A percentile compares a stretch with the other conserved stretches of the same genome.
phyloP scores from a whole-genome alignment of 495 filamentous ascomycete genomes.

The Sabuloglossum arenarium region DNA sequence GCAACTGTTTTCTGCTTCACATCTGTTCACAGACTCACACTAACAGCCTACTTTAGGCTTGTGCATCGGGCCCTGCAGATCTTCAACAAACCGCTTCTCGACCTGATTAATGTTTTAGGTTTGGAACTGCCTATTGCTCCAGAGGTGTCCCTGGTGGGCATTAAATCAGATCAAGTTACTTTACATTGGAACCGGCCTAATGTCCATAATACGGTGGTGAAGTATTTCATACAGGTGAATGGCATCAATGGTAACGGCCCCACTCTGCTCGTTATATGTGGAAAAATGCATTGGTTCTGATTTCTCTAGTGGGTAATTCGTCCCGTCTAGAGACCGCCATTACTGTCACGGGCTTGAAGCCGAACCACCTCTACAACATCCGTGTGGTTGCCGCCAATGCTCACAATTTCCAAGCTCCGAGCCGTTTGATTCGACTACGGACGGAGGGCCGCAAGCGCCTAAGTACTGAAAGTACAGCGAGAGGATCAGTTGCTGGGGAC shows the following conservation, averaged over 20 bases:
- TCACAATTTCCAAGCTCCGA: constrained; percentile 78
- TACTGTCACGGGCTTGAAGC: constrained; percentile 64
- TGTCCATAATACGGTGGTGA: constrained; percentile 54
- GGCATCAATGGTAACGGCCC: constrained; percentile 56
- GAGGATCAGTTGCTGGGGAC: not conserved
- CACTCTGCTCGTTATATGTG: not conserved
- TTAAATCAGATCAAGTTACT: constrained; percentile 69
- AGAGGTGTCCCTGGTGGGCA: constrained; percentile 76
- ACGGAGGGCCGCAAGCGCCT: constrained; percentile 32
- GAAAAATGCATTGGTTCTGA: not conserved
- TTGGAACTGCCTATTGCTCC: constrained; percentile 83
- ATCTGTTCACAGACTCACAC: not conserved
- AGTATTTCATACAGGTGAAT: constrained; percentile 84
- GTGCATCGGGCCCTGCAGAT: constrained; percentile 66
- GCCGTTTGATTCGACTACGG: constrained; percentile 60
- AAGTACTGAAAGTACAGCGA: not conserved
- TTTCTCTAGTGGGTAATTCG: constrained; percentile 56
- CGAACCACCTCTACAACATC: constrained; percentile 76
- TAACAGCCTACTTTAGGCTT: constrained; percentile 31
- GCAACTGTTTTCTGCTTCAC: not conserved
- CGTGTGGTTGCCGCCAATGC: constrained; percentile 75
- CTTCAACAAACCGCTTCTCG: constrained; percentile 70
- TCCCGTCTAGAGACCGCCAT: constrained; percentile 68
- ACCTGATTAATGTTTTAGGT: constrained; percentile 74
- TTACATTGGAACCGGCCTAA: constrained; percentile 77